phyloP scores from a whole-genome alignment of 2,329 filamentous ascomycete species.

The Penicillium sp. region DNA sequence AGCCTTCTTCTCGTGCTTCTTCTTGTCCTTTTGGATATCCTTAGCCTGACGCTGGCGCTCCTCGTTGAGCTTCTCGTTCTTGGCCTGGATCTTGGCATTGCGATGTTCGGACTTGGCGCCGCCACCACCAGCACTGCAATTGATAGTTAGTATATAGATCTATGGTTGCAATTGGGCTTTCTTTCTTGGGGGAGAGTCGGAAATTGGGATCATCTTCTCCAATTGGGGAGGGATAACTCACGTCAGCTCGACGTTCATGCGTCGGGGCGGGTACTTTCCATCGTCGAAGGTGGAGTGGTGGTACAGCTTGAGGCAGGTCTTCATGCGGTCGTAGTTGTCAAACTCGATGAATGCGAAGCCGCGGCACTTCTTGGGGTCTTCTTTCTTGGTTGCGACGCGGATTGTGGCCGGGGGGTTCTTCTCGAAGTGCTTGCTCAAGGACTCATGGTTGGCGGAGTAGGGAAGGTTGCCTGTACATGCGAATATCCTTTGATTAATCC shows the following conservation, averaged over 20 bases:
- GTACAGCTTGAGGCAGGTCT: conserved; percentile 85
- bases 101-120: conserved; percentile 70
- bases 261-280: conserved; percentile 58
- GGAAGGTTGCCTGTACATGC: conserved; percentile 72
- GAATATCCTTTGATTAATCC: neutral
- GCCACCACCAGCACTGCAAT: conserved; percentile 69
- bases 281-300: conserved; percentile 78
- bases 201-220: neutral
- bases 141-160: conserved; percentile 2
- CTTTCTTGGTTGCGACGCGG: conserved; percentile 70
- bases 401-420: conserved; percentile 69
- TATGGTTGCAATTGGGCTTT: neutral
- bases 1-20: conserved; percentile 29
- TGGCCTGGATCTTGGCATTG: conserved; percentile 73
- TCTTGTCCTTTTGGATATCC: conserved; percentile 48
- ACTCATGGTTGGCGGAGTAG: conserved; percentile 70
- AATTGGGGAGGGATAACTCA: conserved; percentile 47
- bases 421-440: conserved; percentile 73
- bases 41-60: conserved; percentile 58
- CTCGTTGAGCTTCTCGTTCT: conserved; percentile 82
- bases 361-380: conserved; percentile 61
- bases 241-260: conserved; percentile 92
- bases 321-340: conserved; percentile 80
- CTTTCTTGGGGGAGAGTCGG: neutral
- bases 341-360: conserved; percentile 91